Base-by-base conservation (phyloP, 129 eudicot species). In the Tanacetum coccineum region DNA sequence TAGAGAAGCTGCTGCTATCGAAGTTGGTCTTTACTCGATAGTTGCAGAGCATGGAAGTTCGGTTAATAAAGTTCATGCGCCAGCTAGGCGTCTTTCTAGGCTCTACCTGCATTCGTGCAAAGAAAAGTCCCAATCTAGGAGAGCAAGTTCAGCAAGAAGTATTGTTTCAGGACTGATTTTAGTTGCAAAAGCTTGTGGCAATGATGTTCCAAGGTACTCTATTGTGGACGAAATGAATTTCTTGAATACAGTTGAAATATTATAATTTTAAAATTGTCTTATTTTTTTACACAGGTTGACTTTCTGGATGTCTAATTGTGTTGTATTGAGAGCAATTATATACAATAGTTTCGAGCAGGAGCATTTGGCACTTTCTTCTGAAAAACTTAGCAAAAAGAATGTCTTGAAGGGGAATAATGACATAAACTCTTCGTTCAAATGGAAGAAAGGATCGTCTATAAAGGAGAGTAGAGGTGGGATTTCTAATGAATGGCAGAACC, bases 41-140 rank as follows among this genome's bases (percentile, higher is more conserved):
- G 90, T 84, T 72, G 96, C 99, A 54, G 99, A 94, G 58, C 99
- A 94, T 64, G 99, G 95, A 40, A 89, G 97, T 81, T 94, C 99
- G 45, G 69, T 73, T 17, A 85, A 39, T 81, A 94, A 94, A 70
- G 95, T 94, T 47, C 99, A 94, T 76, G 93, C 99, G 50, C 95
- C 99, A 48, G 99, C 98, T 68, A 72, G 98, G 64, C 95, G 98
- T 70, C 98, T 93, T 73, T 84, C 95, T 20, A 84, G 98, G 81
- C 71, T 93, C 57, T 93, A 88, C 74, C 72, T 84, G 72, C 87
- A 86, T 76, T 87, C 97, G 15, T 78, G 76, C 72, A 81, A 89
- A 73, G 85, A 75, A 36, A 71, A 63, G 17, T 84, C 87, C 3
- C 80, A 56, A 71, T 81, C 81, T 67, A 70, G 82, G 78, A 84